These are phyloP conservation scores for Botryotinia calthae DNA, from an alignment of 2,329 filamentous ascomycete genomes.

Conservation along the genomic window DNA sequence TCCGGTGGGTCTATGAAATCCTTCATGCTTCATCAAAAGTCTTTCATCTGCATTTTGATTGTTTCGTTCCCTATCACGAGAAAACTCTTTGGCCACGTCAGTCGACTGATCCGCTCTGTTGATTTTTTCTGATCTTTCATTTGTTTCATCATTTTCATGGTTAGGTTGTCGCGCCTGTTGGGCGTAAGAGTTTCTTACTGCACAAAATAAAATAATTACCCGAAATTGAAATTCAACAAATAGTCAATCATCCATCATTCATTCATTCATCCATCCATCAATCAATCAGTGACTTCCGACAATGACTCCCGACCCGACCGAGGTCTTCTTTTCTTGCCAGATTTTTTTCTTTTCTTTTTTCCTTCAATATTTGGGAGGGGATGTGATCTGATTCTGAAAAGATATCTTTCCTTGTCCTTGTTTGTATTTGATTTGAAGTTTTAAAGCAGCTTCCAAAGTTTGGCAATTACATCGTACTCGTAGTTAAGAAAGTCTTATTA, in stretches of 20 bases:
- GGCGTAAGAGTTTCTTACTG: neutral
- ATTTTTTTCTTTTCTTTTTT: neutral
- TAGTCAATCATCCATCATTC: neutral
- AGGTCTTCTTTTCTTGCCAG: neutral
- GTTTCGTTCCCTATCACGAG: slow-evolving; percentile 11
- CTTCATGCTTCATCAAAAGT: neutral
- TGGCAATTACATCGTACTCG: neutral
- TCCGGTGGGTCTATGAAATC: neutral
- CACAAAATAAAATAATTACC: neutral
- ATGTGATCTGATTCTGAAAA: neutral
- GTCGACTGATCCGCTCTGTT: neutral
- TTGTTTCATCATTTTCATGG: slow-evolving; percentile 15
- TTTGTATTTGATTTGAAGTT: neutral
- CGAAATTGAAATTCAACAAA: slow-evolving; percentile 1
- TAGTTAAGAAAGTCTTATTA: neutral
- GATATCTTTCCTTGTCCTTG: neutral
- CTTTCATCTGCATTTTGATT: neutral
- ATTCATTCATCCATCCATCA: too few species aligned
- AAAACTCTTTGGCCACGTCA: slow-evolving; percentile 18
- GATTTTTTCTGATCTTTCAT: neutral
- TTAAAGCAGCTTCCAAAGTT: neutral
- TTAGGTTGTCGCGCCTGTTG: slow-evolving; percentile 9
- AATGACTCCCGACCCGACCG: too few species aligned
- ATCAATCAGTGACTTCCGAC: neutral
- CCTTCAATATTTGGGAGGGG: neutral